Evolutionary conservation across 768 basidiomycete species (phyloP).

Genomic region (Termitomyces sp.): DNA sequence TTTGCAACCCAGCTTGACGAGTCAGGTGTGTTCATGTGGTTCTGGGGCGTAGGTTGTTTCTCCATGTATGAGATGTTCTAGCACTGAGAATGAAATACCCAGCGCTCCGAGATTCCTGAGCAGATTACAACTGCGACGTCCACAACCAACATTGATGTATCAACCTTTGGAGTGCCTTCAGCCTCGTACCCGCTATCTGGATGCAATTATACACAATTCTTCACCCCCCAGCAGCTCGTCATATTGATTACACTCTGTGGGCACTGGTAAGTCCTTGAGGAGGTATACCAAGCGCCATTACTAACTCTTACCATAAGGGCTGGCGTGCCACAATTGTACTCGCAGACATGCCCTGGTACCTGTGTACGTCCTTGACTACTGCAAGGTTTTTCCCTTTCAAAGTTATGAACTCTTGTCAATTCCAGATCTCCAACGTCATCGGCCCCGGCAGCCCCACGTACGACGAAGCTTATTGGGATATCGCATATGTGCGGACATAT

Average conservation of each 20-base stretch:
- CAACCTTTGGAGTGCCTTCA: constrained; percentile 56
- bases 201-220: constrained; percentile 54
- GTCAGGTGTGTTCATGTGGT: constrained; percentile 30
- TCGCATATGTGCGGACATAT: constrained; percentile 57
- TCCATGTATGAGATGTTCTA: background rate
- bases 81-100: background rate
- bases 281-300: background rate
- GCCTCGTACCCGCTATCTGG: constrained; percentile 56
- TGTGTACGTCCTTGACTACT: constrained; percentile 28
- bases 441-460: constrained; percentile 43
- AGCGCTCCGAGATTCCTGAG: constrained; percentile 43
- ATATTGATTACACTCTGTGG: constrained; percentile 71
- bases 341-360: constrained; percentile 37
- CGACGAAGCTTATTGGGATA: constrained; percentile 56
- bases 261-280: constrained; percentile 23
- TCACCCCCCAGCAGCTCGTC: constrained; percentile 62
- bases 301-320: constrained; percentile 27
- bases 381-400: background rate
- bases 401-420: background rate
- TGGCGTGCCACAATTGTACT: constrained; percentile 40
- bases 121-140: constrained; percentile 31
- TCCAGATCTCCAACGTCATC: constrained; percentile 38
- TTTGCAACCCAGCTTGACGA: constrained; percentile 70
- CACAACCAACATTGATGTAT: constrained; percentile 34
- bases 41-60: constrained; percentile 22